phyloP scores from a whole-genome alignment of 306 rosid species.

The Vachellia pachyceras region DNA sequence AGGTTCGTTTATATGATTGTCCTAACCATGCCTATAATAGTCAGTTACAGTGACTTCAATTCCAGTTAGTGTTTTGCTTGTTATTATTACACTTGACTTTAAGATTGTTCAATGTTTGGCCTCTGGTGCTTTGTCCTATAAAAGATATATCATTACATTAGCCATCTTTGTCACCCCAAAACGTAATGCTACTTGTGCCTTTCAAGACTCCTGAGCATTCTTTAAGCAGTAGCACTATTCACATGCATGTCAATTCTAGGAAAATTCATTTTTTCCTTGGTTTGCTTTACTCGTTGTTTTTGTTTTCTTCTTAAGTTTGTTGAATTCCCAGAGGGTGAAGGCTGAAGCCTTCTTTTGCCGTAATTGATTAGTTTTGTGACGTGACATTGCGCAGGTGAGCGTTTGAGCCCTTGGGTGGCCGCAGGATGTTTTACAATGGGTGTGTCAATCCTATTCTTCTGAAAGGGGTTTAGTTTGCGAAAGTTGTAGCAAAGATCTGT shows the following conservation, averaged over 20 bases:
- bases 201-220: background rate
- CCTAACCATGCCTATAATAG: background rate
- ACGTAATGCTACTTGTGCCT: background rate
- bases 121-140: background rate
- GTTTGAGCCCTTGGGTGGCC: slow-evolving; percentile 80
- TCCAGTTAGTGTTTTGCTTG: background rate
- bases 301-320: background rate
- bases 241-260: slow-evolving; percentile 1
- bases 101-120: background rate
- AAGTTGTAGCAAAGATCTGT: slow-evolving; percentile 9
- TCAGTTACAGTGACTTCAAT: background rate
- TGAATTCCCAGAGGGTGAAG: background rate
- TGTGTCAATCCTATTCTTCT: slow-evolving; percentile 60
- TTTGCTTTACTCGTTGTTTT: background rate
- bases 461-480: slow-evolving; percentile 19
- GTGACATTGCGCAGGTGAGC: slow-evolving; percentile 55
- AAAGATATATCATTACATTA: background rate
- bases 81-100: background rate
- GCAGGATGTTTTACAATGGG: slow-evolving; percentile 63
- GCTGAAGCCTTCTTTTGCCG: background rate
- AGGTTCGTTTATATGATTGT: slow-evolving; percentile 44
- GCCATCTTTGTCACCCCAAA: background rate
- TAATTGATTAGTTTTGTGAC: background rate
- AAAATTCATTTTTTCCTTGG: background rate
- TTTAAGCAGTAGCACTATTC: background rate